Base-by-base conservation (phyloP, 208 protist genomes). In the Trypanosoma theileri region DNA sequence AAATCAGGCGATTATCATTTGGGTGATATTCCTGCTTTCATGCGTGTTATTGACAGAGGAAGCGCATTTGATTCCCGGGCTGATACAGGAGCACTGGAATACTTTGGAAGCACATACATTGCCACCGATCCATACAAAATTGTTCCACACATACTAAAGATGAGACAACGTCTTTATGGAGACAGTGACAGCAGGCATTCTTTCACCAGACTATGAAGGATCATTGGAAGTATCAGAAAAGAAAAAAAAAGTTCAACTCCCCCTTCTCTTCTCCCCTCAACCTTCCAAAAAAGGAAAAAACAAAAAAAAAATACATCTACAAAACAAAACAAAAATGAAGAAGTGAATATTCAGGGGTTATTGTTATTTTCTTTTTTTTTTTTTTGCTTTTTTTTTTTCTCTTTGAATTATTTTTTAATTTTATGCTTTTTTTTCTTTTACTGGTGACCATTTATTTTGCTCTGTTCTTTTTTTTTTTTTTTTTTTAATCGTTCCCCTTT, bases 81-180 rank as follows among this genome's bases (percentile, higher is more conserved):
- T 24, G 79, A 84, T 63, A 73, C 71, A n/a, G 79, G 79, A 21
- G 79, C 69, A 24, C 50, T 84, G 58, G 74, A 84, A 52, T 84
- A 74, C 56, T 84, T 71, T 54, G 75, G 62, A 1, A 68, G 51
- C 35, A 28, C 66, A 61, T 77, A 84, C 41, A 73, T 84, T 24
- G 74, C 59, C 6, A 21, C 64, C 1, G 75, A 80, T 48, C 75
- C 75, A 12, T 80, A 70, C 50, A 19, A 28, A 45, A 56, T 72
- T 11, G 12, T 76, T 44, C 63, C 63, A 12, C 50, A 66, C 35
- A 59, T 76, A 21, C 3, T 46, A 19, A 61, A 58, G 17, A 41
- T 35, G 24, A 44, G 40, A 19, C 0, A 42, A 0, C 19, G 9
- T 19, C 8, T 24, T 46, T 0, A 31, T 48, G 16, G 16, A n/a